Percentiles rank a stretch among this genome's conserved stretches.
These are phyloP conservation scores for Kwoniella europaea DNA, from an alignment of 768 basidiomycete genomes.

Conservation along the genomic window DNA sequence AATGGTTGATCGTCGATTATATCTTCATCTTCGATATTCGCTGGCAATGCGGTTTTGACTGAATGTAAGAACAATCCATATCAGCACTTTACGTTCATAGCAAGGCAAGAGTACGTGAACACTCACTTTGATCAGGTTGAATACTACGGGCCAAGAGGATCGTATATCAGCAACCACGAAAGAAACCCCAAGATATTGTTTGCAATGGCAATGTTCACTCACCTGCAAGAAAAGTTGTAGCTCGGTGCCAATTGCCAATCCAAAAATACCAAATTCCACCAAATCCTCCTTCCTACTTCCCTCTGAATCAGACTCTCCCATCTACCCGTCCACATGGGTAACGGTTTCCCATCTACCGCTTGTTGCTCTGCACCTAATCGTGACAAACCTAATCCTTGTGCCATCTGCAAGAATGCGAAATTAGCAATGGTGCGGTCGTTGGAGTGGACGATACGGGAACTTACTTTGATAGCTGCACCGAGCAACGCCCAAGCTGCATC, in stretches of 20 bases:
- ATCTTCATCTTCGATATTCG: constrained; percentile 58
- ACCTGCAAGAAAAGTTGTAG: constrained; percentile 52
- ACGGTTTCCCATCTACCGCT: constrained; percentile 40
- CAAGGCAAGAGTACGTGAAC: not conserved
- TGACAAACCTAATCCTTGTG: constrained; percentile 57
- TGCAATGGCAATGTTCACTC: not conserved
- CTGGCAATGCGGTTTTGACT: constrained; percentile 58
- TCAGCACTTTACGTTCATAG: too few relatives aligned
- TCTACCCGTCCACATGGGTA: constrained; percentile 56
- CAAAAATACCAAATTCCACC: constrained; percentile 59
- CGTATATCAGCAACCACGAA: not conserved
- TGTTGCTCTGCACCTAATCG: constrained; percentile 57
- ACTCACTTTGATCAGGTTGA: constrained; percentile 58
- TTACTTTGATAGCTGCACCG: constrained; percentile 57
- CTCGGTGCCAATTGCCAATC: constrained; percentile 58
- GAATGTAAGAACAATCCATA: not conserved
- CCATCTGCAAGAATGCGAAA: constrained; percentile 45
- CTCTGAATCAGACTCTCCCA: constrained; percentile 58
- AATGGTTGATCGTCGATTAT: constrained; percentile 55
- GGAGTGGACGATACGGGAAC: constrained; percentile 1
- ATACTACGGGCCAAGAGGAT: constrained; percentile 32
- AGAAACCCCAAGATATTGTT: too few relatives aligned
- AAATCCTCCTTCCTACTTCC: constrained; percentile 56
- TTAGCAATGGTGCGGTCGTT: constrained; percentile 8
- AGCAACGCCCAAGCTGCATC: constrained; percentile 59